Base-by-base conservation (phyloP, 768 basidiomycete species). In the Fomitopsis serialis region DNA sequence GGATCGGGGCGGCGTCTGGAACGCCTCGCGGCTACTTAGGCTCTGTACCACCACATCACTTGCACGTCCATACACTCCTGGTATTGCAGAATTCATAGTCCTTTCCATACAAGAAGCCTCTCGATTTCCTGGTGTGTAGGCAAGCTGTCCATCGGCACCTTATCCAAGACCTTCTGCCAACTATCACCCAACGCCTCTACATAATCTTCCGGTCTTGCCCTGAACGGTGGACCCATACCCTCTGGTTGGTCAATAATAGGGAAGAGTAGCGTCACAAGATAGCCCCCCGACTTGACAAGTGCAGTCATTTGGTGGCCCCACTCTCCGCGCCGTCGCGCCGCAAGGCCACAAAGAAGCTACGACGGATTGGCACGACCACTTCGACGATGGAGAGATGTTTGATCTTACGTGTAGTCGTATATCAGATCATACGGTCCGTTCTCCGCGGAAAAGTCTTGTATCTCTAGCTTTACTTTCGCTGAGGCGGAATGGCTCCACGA, bases 261-360 rank as follows among this genome's bases (percentile, higher is more conserved):
- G 56, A 64, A 89, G 6, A 81, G 68, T 11, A 85, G 66, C 0
- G 80, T 77, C 56, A 89, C 76, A 22, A 89, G 75, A 54, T 78
- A 76, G 15, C 84, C 86, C 0, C 84, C 86, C 1, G 79, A 74
- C 52, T 80, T 82, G 48, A 84, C 65, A 15, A 89, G 63, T 15
- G 71, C 67, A 1, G 70, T 67, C 68, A 89, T 83, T 58, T 83
- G 73, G 13, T 61, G 57, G 0, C 78, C 87, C 86, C 85, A 88
- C 17, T 74, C 74, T 2, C 57, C 42, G 11, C 87, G 75, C 35
- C 65, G 70, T 2, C 67, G 54, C 0, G 83, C 86, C 0, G 80
- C 21, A 90, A 80, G 1, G 88, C 87, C 42, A 84, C 83, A 64
- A 90, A 89, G 70, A 89, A 87, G 1, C 83, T 85, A 54, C 15